Conservation (phyloP, 1,284 basidiomycete species). For the Tetrapyrgos nigripes region DNA sequence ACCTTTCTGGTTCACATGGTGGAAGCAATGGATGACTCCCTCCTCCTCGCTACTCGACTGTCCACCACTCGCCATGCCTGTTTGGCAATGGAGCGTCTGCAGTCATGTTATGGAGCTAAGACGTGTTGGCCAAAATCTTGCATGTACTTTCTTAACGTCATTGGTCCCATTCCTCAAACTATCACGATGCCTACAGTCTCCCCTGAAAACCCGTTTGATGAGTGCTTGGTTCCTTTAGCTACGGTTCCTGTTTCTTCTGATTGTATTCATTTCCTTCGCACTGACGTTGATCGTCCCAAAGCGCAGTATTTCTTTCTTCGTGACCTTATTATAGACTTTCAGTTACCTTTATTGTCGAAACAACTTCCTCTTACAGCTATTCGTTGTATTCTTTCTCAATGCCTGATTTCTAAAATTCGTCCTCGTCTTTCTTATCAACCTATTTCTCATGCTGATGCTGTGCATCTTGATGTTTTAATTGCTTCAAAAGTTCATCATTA, state of each 20-base stretch:
- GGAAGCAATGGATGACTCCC: conserved; percentile 32
- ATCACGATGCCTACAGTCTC: conserved; percentile 12
- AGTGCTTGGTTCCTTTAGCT: conserved; percentile 14
- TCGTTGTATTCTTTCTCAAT: conserved; percentile 30
- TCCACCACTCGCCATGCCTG: conserved; percentile 4
- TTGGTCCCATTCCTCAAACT: neutral
- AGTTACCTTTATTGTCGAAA: conserved; percentile 25
- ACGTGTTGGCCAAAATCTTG: conserved; percentile 29
- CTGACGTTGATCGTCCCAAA: conserved; percentile 25
- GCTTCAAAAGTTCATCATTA: conserved; percentile 27
- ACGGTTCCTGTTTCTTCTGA: conserved; percentile 4
- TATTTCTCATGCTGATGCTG: conserved; percentile 25
- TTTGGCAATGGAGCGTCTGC: conserved; percentile 28
- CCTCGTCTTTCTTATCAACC: conserved; percentile 36
- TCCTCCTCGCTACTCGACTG: conserved; percentile 17
- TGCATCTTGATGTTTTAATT: conserved; percentile 17
- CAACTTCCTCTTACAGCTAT: conserved; percentile 30
- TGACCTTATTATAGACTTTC: conserved; percentile 27
- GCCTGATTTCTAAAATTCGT: conserved; percentile 27
- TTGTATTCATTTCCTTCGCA: conserved; percentile 28
- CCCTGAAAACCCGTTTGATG: neutral
- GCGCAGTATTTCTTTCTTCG: conserved; percentile 19
- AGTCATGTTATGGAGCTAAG: conserved; percentile 29
- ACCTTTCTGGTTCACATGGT: conserved; percentile 10
- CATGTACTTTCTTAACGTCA: conserved; percentile 17